A percentile compares a stretch with the other conserved stretches of the same genome.
These are phyloP conservation scores for Trichoderma simmonsii DNA, from an alignment of 2,329 filamentous ascomycete species.

Conservation along the genomic window DNA sequence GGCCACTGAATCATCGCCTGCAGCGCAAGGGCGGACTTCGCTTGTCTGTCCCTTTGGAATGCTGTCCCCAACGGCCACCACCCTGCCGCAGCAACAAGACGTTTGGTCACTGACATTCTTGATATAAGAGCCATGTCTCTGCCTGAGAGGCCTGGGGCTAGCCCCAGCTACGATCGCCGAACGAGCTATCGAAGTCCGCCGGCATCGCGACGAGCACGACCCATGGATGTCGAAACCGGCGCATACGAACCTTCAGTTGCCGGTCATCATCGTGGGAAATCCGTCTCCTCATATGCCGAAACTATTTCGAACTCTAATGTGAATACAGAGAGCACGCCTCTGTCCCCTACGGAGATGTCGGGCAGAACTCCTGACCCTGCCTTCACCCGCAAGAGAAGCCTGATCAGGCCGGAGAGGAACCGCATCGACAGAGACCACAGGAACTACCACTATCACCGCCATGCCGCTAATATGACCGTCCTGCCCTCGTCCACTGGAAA, in stretches of 20 bases:
- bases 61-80: neutral
- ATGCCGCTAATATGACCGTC: slow-evolving; percentile 89
- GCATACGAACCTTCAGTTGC: slow-evolving; percentile 42
- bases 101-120: slow-evolving; percentile 3
- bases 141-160: slow-evolving; percentile 62
- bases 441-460: slow-evolving; percentile 93
- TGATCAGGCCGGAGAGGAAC: slow-evolving; percentile 85
- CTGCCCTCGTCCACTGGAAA: slow-evolving; percentile 90
- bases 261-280: slow-evolving; percentile 54
- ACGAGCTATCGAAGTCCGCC: slow-evolving; percentile 66
- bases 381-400: slow-evolving; percentile 72
- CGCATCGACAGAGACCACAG: slow-evolving; percentile 83
- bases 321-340: slow-evolving; percentile 53
- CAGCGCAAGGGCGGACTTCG: slow-evolving; percentile 10
- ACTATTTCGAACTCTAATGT: slow-evolving; percentile 54
- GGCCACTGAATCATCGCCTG: neutral
- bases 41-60: slow-evolving; percentile 12
- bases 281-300: slow-evolving; percentile 57
- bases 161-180: slow-evolving; percentile 58
- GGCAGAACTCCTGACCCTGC: slow-evolving; percentile 32
- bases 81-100: slow-evolving; percentile 10
- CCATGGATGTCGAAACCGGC: slow-evolving; percentile 68
- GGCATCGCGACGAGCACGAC: slow-evolving; percentile 61
- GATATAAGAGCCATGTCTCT: slow-evolving; percentile 54
- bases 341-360: slow-evolving; percentile 46